These are phyloP conservation scores for Lactarius akahatsu DNA, from an alignment of 768 basidiomycete genomes.

Conservation along the genomic window DNA sequence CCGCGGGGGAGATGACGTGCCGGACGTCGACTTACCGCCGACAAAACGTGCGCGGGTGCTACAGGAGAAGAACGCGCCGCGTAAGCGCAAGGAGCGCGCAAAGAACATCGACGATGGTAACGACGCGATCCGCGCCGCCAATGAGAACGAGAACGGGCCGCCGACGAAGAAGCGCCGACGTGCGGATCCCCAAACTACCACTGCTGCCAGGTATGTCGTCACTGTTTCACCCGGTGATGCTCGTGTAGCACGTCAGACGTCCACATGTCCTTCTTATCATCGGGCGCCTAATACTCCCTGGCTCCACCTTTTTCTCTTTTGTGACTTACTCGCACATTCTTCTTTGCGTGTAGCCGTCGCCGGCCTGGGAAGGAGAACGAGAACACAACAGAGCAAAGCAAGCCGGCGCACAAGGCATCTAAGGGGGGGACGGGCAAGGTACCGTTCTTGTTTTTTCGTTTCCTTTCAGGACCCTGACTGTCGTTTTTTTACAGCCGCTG, in stretches of 20 bases:
- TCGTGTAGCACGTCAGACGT: neutral
- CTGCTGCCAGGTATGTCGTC: conserved; percentile 1
- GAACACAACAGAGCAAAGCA: neutral
- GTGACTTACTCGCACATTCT: neutral
- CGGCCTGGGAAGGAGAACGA: conserved; percentile 16
- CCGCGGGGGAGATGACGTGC: neutral
- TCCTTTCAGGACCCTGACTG: neutral
- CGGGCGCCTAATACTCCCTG: neutral
- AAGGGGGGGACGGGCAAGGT: neutral
- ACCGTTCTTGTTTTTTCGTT: neutral
- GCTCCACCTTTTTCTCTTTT: neutral
- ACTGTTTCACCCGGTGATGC: neutral
- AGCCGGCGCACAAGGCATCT: conserved; percentile 4
- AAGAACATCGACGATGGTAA: neutral
- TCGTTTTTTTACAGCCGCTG: neutral
- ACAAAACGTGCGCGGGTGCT: neutral
- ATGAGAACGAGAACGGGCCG: conserved; percentile 5
- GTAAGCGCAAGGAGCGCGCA: conserved; percentile 12
- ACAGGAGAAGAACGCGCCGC: neutral
- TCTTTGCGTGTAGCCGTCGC: conserved; percentile 4
- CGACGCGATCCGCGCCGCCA: neutral
- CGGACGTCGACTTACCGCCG: neutral
- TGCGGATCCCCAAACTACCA: neutral
- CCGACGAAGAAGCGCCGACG: conserved; percentile 14
- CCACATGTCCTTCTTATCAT: neutral